These are phyloP conservation scores for Berberis thunbergii DNA, from an alignment of 164 flowering plant genomes.

Conservation along the genomic window DNA sequence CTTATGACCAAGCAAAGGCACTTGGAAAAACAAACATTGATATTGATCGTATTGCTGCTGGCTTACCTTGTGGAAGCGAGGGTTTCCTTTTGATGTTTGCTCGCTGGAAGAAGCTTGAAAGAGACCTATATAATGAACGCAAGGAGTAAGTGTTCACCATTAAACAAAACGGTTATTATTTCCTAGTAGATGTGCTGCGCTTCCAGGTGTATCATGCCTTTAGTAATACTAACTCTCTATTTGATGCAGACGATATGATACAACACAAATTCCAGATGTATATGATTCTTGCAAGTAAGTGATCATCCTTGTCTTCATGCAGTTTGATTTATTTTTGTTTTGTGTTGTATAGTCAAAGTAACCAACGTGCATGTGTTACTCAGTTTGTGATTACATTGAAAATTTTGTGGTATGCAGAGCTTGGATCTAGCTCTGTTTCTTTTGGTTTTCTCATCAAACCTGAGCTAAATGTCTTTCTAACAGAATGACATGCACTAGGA, in stretches of 20 bases:
- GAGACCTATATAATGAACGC: conserved; percentile 94
- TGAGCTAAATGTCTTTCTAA: too few species aligned
- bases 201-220: conserved; percentile 1
- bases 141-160: conserved; percentile 52
- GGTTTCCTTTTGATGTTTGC: conserved; percentile 99
- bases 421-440: too few species aligned
- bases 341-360: too few species aligned
- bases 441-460: too few species aligned
- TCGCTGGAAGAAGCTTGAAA: conserved; percentile 98
- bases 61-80: conserved; percentile 98
- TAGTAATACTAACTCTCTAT: conserved; percentile 5
- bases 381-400: too few species aligned
- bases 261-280: conserved; percentile 98
- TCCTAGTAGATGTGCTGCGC: conserved; percentile 1
- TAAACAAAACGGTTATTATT: neutral
- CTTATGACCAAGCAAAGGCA: conserved; percentile 98
- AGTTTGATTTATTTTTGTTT: too few species aligned
- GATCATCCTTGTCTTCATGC: too few species aligned
- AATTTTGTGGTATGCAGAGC: too few species aligned
- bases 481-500: too few species aligned
- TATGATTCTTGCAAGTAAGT: conserved; percentile 99
- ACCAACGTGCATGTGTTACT: too few species aligned
- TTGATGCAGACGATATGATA: conserved; percentile 81
- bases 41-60: conserved; percentile 93
- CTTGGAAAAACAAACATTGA: conserved; percentile 95